phyloP scores from a whole-genome alignment of 1,284 basidiomycete genomes.

The Phellinidium pouzarii region DNA sequence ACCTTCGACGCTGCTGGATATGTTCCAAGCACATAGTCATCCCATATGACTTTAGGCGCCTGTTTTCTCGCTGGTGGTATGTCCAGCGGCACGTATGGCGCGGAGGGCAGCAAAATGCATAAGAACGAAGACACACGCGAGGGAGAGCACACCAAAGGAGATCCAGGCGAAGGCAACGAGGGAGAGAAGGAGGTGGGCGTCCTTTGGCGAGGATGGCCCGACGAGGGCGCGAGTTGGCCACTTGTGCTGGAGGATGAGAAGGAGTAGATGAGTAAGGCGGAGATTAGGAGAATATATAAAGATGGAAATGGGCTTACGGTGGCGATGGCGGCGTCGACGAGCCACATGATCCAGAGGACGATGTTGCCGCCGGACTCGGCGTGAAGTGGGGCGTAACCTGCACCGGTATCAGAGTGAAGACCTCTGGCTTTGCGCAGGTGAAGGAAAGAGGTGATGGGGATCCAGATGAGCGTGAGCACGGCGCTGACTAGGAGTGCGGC shows the following conservation, averaged over 20 bases:
- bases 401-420: background rate
- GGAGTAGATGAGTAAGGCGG: background rate
- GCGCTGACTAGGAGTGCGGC: slow-evolving; percentile 18
- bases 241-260: slow-evolving; percentile 7
- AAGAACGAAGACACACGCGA: slow-evolving; percentile 7
- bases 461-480: slow-evolving; percentile 18
- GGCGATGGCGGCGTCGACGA: slow-evolving; percentile 17
- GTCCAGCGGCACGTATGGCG: too few species aligned
- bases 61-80: too few species aligned
- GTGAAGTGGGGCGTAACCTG: slow-evolving; percentile 4
- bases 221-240: slow-evolving; percentile 10
- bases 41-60: too few species aligned
- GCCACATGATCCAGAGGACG: slow-evolving; percentile 19
- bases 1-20: too few species aligned
- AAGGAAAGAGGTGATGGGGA: slow-evolving; percentile 9
- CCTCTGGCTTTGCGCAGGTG: slow-evolving; percentile 9
- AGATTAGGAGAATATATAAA: background rate
- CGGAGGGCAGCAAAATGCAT: slow-evolving; percentile 14
- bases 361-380: slow-evolving; percentile 14
- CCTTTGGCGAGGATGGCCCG: slow-evolving; percentile 1
- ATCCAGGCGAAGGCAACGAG: slow-evolving; percentile 19
- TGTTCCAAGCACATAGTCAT: too few species aligned
- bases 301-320: slow-evolving; percentile 12
- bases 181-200: slow-evolving; percentile 13
- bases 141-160: slow-evolving; percentile 11